Evolutionary conservation across 305 asterid species (phyloP).

Genomic region (Fraxinus platypoda): DNA sequence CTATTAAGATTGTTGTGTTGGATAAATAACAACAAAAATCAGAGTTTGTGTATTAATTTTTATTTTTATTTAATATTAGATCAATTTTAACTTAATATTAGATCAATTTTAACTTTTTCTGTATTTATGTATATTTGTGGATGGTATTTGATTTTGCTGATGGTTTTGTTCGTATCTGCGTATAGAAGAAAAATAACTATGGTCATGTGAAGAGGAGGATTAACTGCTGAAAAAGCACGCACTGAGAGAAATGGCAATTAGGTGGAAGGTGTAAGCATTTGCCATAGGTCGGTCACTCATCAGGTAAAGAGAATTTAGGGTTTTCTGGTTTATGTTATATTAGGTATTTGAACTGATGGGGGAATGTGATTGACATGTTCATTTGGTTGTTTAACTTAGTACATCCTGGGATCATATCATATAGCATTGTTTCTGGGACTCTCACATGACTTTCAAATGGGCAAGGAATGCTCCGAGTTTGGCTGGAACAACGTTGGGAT

Average conservation of each 20-base stretch:
- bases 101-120: background rate
- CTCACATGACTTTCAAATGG: background rate
- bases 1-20: background rate
- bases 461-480: background rate
- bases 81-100: background rate
- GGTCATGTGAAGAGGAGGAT: slow-evolving; percentile 42
- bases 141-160: background rate
- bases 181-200: slow-evolving; percentile 41
- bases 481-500: background rate
- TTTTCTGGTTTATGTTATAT: background rate
- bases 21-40: background rate
- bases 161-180: background rate
- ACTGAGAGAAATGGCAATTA: slow-evolving; percentile 56
- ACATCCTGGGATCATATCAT: background rate
- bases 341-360: background rate
- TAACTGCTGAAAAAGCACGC: slow-evolving; percentile 63
- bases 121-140: background rate
- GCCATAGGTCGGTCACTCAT: slow-evolving; percentile 52
- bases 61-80: background rate
- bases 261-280: slow-evolving; percentile 67
- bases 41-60: background rate
- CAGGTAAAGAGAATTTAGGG: slow-evolving; percentile 40
- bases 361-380: background rate
- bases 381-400: background rate
- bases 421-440: background rate